phyloP scores from a whole-genome alignment of 2,329 filamentous ascomycete genomes.

The Pseudocercospora pini-densiflorae region DNA sequence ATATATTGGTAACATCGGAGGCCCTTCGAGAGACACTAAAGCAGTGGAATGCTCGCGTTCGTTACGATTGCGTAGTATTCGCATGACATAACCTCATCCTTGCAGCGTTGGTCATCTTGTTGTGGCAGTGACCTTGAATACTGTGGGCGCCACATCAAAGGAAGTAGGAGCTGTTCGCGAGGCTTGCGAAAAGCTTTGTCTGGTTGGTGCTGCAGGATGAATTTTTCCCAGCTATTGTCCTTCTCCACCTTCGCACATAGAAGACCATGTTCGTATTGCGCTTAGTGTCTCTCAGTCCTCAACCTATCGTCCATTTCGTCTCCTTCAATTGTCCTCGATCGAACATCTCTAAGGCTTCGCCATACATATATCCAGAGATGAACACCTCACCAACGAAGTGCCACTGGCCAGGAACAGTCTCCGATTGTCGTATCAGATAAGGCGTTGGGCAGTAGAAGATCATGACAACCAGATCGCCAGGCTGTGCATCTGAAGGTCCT shows the following conservation, averaged over 20 bases:
- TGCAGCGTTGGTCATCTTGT: no score
- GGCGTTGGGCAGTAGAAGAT: conserved; percentile 10
- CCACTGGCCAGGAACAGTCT: not conserved
- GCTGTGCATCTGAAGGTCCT: conserved; percentile 2
- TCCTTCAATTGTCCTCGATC: not conserved
- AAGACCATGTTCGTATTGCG: not conserved
- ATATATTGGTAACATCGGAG: no score
- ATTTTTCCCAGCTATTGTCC: not conserved
- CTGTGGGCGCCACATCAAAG: no score
- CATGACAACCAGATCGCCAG: conserved; percentile 3
- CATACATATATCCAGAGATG: conserved; percentile 10
- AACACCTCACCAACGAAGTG: conserved; percentile 4
- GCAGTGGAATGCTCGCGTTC: no score
- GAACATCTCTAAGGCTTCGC: conserved; percentile 5
- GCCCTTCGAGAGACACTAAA: no score
- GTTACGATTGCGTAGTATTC: no score
- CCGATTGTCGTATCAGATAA: not conserved
- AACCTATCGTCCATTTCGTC: not conserved
- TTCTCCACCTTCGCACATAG: not conserved
- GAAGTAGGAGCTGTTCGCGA: no score
- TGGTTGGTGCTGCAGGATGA: not conserved
- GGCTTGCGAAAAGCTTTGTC: no score
- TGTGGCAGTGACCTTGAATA: no score
- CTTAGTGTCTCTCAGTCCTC: not conserved
- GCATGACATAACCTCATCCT: no score